These are phyloP conservation scores for Plasmodium falciparum DNA, from an alignment of 169 alveolate species.

Conservation along the genomic window DNA sequence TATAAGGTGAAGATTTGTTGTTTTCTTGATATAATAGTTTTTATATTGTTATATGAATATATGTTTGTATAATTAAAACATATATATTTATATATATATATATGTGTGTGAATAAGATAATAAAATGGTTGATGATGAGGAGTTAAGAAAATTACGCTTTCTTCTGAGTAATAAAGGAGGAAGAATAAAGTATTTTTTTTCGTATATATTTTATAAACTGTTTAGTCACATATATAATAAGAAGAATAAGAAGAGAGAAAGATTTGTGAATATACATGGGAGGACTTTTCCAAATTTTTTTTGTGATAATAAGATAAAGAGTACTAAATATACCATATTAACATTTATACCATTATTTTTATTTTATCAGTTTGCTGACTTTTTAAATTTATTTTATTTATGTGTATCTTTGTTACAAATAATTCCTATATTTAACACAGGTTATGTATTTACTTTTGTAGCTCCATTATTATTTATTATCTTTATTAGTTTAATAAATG, in stretches of 20 bases:
- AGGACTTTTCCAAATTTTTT: constrained; percentile 85
- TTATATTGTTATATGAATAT: neutral
- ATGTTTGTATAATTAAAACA: neutral
- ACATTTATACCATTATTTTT: constrained; percentile 94
- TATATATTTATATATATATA: neutral
- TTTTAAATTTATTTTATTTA: constrained; percentile 95
- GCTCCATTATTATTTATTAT: constrained; percentile 96
- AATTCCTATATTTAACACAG: constrained; percentile 94
- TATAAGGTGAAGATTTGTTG: neutral
- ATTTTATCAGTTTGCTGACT: constrained; percentile 93
- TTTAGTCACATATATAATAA: constrained; percentile 78
- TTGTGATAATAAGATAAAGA: constrained; percentile 89
- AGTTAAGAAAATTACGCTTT: constrained; percentile 46
- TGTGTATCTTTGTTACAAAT: constrained; percentile 94
- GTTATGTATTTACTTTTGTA: constrained; percentile 95
- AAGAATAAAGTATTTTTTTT: constrained; percentile 52
- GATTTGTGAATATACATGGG: constrained; percentile 83
- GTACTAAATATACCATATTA: constrained; percentile 92
- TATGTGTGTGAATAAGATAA: neutral
- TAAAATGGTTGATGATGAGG: constrained; percentile 71
- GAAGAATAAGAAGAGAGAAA: constrained; percentile 78
- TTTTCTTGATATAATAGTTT: neutral
- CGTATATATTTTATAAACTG: constrained; percentile 36
- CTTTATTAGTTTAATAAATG: constrained; percentile 93
- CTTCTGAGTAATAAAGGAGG: constrained; percentile 48